Evolutionary conservation across 1,284 basidiomycete species (phyloP).

Genomic region (Marasmius tenuissimus): DNA sequence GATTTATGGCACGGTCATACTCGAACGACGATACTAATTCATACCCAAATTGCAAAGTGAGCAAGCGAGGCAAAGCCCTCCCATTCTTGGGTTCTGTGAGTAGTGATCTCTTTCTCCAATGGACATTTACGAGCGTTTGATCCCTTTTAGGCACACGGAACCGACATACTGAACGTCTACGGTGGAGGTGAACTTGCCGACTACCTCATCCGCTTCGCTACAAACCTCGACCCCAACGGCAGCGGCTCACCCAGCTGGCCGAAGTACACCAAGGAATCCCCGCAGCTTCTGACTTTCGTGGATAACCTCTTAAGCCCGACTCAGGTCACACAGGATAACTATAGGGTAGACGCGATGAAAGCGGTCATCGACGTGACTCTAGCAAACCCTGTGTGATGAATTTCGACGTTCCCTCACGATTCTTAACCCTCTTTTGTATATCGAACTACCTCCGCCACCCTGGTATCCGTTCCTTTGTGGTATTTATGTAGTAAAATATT

Average conservation of each 20-base stretch:
- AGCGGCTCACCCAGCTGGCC: constrained; percentile 46
- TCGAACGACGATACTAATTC: background rate
- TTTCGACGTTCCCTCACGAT: background rate
- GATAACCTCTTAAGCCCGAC: constrained; percentile 37
- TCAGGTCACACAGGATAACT: constrained; percentile 39
- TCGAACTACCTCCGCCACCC: background rate
- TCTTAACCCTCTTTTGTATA: background rate
- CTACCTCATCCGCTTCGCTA: constrained; percentile 42
- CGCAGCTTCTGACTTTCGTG: constrained; percentile 43
- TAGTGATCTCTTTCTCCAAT: constrained; percentile 5
- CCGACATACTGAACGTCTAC: constrained; percentile 41
- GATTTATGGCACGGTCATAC: background rate
- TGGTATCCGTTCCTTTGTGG: background rate
- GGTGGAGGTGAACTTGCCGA: constrained; percentile 36
- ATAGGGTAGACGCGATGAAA: constrained; percentile 40
- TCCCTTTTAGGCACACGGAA: constrained; percentile 30
- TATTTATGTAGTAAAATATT: too few relatives aligned
- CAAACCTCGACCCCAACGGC: constrained; percentile 48
- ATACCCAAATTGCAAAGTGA: constrained; percentile 30
- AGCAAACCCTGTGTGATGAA: constrained; percentile 32
- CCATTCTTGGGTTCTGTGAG: constrained; percentile 46
- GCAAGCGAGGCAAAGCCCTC: constrained; percentile 41
- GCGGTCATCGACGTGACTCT: constrained; percentile 38
- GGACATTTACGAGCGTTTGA: constrained; percentile 8
- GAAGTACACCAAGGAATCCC: constrained; percentile 36